Percentiles rank a stretch among this genome's conserved stretches.
These are phyloP conservation scores for Buddleja alternifolia DNA, from an alignment of 257 asterid genomes.

Conservation along the genomic window DNA sequence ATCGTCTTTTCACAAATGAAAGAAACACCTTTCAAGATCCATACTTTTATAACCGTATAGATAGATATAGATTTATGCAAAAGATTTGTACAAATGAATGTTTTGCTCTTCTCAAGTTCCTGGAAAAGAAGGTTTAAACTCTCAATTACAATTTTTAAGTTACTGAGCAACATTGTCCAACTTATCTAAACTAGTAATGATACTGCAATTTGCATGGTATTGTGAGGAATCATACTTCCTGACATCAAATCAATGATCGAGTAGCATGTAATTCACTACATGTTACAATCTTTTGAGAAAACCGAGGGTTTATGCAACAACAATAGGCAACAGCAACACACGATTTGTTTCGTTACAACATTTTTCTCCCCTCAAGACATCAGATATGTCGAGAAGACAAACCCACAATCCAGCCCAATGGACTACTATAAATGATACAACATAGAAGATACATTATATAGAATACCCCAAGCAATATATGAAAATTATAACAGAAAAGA, in stretches of 20 bases:
- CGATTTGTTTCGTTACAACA: neutral
- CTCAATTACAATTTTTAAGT: too few species aligned
- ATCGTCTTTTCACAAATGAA: too few species aligned
- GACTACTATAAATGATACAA: conserved; percentile 23
- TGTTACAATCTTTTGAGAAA: neutral
- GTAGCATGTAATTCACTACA: neutral
- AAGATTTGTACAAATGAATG: too few species aligned
- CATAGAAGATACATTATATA: neutral
- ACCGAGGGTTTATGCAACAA: neutral
- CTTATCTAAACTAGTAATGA: too few species aligned
- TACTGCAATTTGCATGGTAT: too few species aligned
- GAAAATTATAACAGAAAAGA: neutral
- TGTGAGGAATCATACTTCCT: too few species aligned
- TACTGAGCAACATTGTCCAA: too few species aligned
- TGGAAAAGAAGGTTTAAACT: too few species aligned
- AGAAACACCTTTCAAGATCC: too few species aligned
- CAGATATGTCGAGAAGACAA: neutral
- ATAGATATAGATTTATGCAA: too few species aligned
- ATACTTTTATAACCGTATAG: too few species aligned
- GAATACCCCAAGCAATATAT: conserved; percentile 11
- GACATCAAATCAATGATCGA: neutral
- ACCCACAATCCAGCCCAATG: neutral
- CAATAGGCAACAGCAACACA: neutral
- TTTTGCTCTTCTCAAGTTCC: too few species aligned
- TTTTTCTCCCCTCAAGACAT: neutral